phyloP scores from a whole-genome alignment of 2,329 filamentous ascomycete species.

The Sporothrix globosa region DNA sequence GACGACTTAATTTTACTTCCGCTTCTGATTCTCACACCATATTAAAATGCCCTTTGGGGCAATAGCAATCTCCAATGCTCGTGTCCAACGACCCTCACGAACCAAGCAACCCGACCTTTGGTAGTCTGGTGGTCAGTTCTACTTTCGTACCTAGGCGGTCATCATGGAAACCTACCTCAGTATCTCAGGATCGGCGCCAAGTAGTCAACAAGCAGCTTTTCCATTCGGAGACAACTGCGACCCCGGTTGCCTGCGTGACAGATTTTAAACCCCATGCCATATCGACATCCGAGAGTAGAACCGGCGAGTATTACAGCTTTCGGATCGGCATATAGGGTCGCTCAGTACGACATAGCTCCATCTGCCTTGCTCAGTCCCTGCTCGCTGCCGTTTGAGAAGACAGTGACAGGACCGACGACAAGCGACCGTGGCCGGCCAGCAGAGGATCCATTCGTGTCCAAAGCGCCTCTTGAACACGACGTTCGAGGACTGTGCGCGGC shows the following conservation, averaged over 20 bases:
- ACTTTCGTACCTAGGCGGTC: not conserved
- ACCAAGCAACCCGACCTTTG: not conserved
- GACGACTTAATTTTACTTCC: not conserved
- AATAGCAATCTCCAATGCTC: not conserved
- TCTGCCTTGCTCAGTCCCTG: not conserved
- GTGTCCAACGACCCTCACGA: not conserved
- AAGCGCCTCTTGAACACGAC: not conserved
- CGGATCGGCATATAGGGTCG: not conserved
- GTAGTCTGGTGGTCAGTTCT: not conserved
- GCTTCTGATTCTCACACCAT: not conserved
- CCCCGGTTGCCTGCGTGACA: not conserved
- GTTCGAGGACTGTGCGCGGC: conserved; percentile 6
- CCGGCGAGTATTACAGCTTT: not conserved
- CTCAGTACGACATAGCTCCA: not conserved
- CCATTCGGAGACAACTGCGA: not conserved
- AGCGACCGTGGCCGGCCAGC: not conserved
- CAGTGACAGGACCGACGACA: conserved; percentile 12
- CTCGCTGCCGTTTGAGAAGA: not conserved
- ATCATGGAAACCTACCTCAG: not conserved
- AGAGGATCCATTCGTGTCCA: not conserved
- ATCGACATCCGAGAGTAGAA: not conserved
- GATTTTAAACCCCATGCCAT: not conserved
- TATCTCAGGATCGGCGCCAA: not conserved
- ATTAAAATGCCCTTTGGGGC: not conserved
- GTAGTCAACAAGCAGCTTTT: not conserved